Conservation (phyloP, 75 land plant species). For the Picea glauca region DNA sequence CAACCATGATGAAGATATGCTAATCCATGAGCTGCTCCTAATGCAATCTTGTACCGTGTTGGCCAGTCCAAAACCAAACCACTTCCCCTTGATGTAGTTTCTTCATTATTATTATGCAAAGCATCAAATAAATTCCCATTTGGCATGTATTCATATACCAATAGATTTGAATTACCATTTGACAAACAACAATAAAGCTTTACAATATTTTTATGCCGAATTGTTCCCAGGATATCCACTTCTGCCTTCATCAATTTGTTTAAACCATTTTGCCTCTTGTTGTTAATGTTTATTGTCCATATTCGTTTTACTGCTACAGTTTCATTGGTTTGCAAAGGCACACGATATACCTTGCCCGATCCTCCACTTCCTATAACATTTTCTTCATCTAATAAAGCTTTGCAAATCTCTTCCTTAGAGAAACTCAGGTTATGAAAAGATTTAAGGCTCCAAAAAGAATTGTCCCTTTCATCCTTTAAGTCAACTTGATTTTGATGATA, state of each 20-base stretch:
- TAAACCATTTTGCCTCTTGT: conserved; percentile 9
- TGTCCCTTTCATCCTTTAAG: neutral
- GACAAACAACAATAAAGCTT: conserved; percentile 81
- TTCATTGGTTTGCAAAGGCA: conserved; percentile 51
- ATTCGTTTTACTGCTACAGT: conserved; percentile 83
- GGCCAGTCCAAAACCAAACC: conserved; percentile 62
- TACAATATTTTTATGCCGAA: conserved; percentile 90
- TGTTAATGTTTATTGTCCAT: conserved; percentile 22
- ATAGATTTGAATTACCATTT: conserved; percentile 45
- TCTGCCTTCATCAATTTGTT: conserved; percentile 38
- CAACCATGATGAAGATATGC: conserved; percentile 92
- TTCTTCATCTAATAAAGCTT: conserved; percentile 57
- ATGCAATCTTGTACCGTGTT: conserved; percentile 57
- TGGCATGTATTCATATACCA: conserved; percentile 96
- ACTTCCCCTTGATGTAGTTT: neutral
- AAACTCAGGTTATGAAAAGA: conserved; percentile 62
- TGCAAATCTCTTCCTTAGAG: conserved; percentile 42
- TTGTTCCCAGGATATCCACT: conserved; percentile 80
- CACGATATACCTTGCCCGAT: conserved; percentile 78
- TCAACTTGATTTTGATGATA: neutral
- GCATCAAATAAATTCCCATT: conserved; percentile 89
- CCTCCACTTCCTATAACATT: conserved; percentile 83
- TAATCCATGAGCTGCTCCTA: conserved; percentile 76
- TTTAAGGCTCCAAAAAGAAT: conserved; percentile 34
- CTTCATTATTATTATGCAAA: conserved; percentile 30